Percentiles rank a stretch among this genome's conserved stretches.
Conservation (phyloP, 345 rosid species). For the Salix caprea region DNA sequence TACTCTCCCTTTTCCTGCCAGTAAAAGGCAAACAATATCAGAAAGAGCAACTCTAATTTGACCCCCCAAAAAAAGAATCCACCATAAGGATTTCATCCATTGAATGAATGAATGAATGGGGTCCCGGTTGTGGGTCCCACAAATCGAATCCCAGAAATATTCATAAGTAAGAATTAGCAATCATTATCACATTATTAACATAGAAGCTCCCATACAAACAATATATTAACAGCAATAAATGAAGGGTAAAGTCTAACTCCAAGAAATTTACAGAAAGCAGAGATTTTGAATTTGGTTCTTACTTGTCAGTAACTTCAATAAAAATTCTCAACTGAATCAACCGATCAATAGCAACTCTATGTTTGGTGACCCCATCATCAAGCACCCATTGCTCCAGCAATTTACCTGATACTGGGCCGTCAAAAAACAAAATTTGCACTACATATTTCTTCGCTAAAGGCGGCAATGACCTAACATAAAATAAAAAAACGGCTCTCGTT, state of each 20-base stretch:
- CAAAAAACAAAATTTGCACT: conserved; percentile 55
- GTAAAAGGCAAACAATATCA: background rate
- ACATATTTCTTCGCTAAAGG: conserved; percentile 92
- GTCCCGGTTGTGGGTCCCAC: background rate
- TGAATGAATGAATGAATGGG: background rate
- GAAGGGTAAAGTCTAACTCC: no score
- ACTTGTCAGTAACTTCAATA: conserved; percentile 52
- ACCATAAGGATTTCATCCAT: no score
- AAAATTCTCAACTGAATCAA: conserved; percentile 68
- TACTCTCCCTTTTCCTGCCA: conserved; percentile 62
- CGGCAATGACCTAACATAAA: conserved; percentile 63
- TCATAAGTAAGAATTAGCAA: background rate
- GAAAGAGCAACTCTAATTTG: background rate
- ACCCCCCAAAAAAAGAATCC: no score
- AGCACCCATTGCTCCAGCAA: conserved; percentile 76
- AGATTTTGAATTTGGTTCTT: background rate
- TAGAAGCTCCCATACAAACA: no score
- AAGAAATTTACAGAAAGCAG: background rate
- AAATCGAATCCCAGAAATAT: background rate
- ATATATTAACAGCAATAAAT: background rate
- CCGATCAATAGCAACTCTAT: conserved; percentile 72
- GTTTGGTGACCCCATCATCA: conserved; percentile 67
- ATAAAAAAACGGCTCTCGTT: background rate
- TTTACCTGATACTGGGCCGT: conserved; percentile 46
- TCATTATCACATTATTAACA: no score